Percentiles rank a stretch among this genome's conserved stretches.
These are phyloP conservation scores for Paratinospora sagittata DNA, from an alignment of 164 flowering plant species.

Conservation along the genomic window DNA sequence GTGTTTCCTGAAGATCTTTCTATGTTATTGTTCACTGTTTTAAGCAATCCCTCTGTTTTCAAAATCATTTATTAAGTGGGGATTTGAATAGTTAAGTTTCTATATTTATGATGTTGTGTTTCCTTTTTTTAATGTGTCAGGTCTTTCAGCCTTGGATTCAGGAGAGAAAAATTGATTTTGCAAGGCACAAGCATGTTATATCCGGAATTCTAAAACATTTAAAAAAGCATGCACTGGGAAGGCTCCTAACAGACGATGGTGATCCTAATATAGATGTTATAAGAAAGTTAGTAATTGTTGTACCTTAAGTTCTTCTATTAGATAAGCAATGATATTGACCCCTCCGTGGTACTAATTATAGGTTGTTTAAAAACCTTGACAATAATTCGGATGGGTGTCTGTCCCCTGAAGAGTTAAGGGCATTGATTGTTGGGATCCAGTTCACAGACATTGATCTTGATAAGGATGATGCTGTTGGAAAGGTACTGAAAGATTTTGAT, in stretches of 20 bases:
- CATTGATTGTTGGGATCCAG: constrained; percentile 59
- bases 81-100: background rate
- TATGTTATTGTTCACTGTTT: background rate
- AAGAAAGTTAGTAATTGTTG: constrained; percentile 33
- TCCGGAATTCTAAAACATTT: constrained; percentile 57
- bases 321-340: background rate
- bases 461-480: constrained; percentile 49
- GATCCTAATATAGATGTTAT: constrained; percentile 44
- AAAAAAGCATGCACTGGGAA: constrained; percentile 49
- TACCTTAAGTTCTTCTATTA: background rate
- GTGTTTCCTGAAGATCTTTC: background rate
- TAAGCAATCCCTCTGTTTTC: background rate
- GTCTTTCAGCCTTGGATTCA: constrained; percentile 85
- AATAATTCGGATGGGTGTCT: constrained; percentile 34
- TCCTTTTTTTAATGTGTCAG: constrained; percentile 32
- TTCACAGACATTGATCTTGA: constrained; percentile 57
- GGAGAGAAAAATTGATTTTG: constrained; percentile 56
- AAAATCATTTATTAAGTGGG: background rate
- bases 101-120: background rate
- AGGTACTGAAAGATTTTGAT: constrained; percentile 66
- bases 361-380: constrained; percentile 61
- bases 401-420: constrained; percentile 50
- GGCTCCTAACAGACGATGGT: constrained; percentile 55
- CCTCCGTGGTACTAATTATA: constrained; percentile 22
- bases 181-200: constrained; percentile 66